Evolutionary conservation across 805 yeast species (phyloP), one percentile per base, ranked within the genome.

Genomic region (Saccharomycopsis lassenensis): DNA sequence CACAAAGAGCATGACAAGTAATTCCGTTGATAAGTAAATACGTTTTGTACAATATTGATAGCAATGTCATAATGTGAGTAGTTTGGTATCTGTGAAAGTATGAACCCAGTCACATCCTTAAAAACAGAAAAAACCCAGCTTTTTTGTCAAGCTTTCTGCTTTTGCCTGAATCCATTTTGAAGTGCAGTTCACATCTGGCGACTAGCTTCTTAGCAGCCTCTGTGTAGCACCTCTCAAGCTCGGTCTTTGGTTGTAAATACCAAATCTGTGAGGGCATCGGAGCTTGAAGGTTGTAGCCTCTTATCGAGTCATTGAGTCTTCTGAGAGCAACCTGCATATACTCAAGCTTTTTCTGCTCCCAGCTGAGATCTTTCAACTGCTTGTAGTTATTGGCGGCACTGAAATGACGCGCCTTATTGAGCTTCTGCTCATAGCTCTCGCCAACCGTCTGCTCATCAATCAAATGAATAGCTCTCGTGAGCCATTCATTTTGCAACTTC

Each of bases 211-310:
- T 12, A 11, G 37, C 48, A 1, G 62, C 67, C 8, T 58, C 45
- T 4, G 48, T 46, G 41, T 61, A 66, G 33, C 65, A 62, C 19
- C 49, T 40, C 8, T 51, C 50, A 11, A 71, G 46, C 48, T 75
- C 82, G 12, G 52, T 56, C 4, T 65, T 70, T 2, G 54, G 43
- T 1, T 53, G 7, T 10, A 76, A 48, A 44, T 76, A 76, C n/a
- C 71, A 54, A 40, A 65, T 68, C 34, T 77, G 74, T 0, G 81
- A 71, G 0, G 76, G 57, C 32, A 67, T 44, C 0, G 83, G 83
- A 0, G 83, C 80, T 45, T 74, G 81, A 11, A 76, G 46, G 45
- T 76, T 76, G 46, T 75, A 76, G 0, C 76, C 69, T 10, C 82
- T 54, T 7, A 75, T 58, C 2, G 59, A 57, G 41, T 62, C 67